Percentiles rank a stretch among this genome's conserved stretches.
phyloP scores from a whole-genome alignment of 139 green algal species.

The Bryopsis sp. region DNA sequence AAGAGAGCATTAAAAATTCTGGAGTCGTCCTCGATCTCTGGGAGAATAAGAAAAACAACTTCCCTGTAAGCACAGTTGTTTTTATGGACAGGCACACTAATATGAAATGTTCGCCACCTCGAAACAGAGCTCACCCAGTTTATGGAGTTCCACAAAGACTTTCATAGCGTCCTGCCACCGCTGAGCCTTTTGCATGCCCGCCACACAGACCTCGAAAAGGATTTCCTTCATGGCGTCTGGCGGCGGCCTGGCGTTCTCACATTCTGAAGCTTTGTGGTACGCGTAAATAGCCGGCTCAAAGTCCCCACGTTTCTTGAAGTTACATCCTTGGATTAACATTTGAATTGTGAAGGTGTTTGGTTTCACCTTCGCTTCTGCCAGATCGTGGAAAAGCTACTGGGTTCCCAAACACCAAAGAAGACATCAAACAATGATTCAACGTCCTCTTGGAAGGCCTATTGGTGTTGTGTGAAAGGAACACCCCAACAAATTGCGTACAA shows the following conservation, averaged over 20 bases:
- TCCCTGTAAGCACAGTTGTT: no score
- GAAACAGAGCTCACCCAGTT: background rate
- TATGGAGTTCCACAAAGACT: background rate
- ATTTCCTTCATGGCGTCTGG: background rate
- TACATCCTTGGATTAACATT: background rate
- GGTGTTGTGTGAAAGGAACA: background rate
- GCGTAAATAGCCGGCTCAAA: background rate
- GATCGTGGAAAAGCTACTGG: background rate
- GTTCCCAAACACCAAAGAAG: no score
- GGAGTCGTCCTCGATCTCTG: background rate
- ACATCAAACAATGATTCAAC: background rate
- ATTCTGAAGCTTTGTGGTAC: background rate
- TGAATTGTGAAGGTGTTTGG: background rate
- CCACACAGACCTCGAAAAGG: background rate
- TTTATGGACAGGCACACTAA: no score
- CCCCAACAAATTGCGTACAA: background rate
- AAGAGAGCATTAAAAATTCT: background rate
- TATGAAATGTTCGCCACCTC: no score
- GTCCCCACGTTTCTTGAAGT: slow-evolving; percentile 2
- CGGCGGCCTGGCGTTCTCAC: background rate
- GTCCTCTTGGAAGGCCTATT: background rate
- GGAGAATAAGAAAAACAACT: background rate
- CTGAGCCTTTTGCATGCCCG: background rate
- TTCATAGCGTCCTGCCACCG: background rate
- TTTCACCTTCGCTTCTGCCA: background rate